Base-by-base conservation (phyloP, 306 rosid species). In the Fragaria iinumae region DNA sequence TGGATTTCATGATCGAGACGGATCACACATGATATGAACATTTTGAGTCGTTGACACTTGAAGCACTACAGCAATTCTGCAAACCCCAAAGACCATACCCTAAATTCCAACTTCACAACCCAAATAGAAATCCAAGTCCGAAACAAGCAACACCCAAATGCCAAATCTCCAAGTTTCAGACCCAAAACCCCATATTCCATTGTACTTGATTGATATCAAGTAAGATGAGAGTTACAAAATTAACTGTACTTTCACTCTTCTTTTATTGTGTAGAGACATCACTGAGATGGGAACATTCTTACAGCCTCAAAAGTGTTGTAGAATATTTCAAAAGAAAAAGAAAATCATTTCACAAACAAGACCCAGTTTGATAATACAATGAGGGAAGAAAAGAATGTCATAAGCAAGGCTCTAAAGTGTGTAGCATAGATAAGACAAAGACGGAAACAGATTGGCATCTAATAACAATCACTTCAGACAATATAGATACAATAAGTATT, bases 391-490 rank as follows among this genome's bases (percentile, higher is more conserved):
- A 45, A 72, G 62, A 60, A 77, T 77, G 76, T 62, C 69, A 80
- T 48, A 73, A 68, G 71, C 57, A 80, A 67, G 43, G 77, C 71
- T 77, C 50, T 41, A 72, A 55, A 77, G 53, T 52, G 57, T 72
- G 75, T 60, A 60, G 76, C 67, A 57, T 56, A 78, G 43, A 67
- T 66, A 76, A 67, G 55, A 32, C 23, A 34, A 56, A 73, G 59
- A 59, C 38, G 62, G 87, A 86, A 84, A 85, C 72, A 73, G 48
- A 84, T 75, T 60, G 79, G 79, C 83, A 71, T 83, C 74, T 76
- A 82, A 81, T 80, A 85, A 90, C 81, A 86, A 91, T 84, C 84
- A 91, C 88, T 86, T 81, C 80, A 82, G 88, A 76, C 82, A 84
- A 82, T 84, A 88, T 86, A 89, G 82, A 85, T 81, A 86, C 89